phyloP scores from a whole-genome alignment of 129 eudicot species.

The Centaurea solstitialis region DNA sequence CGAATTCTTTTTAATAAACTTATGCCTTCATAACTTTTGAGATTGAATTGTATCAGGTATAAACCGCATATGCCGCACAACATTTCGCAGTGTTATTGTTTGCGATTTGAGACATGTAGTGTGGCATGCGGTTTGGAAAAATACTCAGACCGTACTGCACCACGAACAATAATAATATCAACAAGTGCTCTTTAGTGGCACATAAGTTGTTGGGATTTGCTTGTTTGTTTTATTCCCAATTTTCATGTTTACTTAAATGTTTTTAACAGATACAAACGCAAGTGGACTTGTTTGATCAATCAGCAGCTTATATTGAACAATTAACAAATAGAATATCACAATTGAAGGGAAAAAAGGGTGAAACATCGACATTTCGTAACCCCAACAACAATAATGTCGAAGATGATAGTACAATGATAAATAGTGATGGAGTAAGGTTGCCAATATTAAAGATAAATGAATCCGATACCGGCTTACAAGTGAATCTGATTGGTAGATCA shows the following conservation, averaged over 20 bases:
- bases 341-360: not conserved
- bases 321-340: constrained; percentile 10
- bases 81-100: not conserved
- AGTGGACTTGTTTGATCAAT: not conserved
- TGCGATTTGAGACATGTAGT: not conserved
- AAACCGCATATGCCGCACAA: not conserved
- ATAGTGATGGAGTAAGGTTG: not conserved
- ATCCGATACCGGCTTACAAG: not conserved
- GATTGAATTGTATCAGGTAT: not conserved
- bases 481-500: not conserved
- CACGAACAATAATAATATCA: not conserved
- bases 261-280: not conserved
- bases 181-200: not conserved
- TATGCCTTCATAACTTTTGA: too few species aligned
- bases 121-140: not conserved
- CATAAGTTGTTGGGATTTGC: not conserved
- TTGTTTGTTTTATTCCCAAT: not conserved
- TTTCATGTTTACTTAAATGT: not conserved
- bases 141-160: not conserved
- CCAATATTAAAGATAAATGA: not conserved
- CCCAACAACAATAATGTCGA: not conserved
- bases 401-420: not conserved
- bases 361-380: not conserved
- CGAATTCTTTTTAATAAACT: not conserved
- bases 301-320: not conserved